Percentiles rank a stretch among this genome's conserved stretches.
Conservation (phyloP, 1,139 yeast genomes). For the Casaregolazyma lundiana region DNA sequence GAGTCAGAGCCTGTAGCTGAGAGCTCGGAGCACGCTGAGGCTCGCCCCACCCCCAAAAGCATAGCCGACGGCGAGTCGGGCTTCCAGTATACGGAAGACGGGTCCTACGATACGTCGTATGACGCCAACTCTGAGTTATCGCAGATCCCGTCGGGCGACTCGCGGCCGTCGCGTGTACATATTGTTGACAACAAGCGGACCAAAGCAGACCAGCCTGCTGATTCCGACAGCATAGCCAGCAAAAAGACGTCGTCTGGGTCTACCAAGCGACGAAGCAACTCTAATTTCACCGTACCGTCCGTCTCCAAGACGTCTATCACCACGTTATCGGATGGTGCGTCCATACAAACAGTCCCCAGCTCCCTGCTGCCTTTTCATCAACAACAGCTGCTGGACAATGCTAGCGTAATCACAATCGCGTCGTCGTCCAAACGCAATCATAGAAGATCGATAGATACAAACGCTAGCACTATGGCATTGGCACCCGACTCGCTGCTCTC, state of each 20-base stretch:
- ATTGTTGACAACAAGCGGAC: slow-evolving; percentile 18
- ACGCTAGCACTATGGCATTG: slow-evolving; percentile 37
- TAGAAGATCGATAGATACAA: slow-evolving; percentile 36
- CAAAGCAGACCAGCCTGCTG: slow-evolving; percentile 1
- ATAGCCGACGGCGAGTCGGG: slow-evolving; percentile 8
- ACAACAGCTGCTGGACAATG: slow-evolving; percentile 27
- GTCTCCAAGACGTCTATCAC: slow-evolving; percentile 29
- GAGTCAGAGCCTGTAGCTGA: neutral
- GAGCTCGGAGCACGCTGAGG: neutral
- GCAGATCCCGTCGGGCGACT: slow-evolving; percentile 6
- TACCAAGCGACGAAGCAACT: slow-evolving; percentile 27
- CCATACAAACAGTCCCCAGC: slow-evolving; percentile 19
- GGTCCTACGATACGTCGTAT: slow-evolving; percentile 6
- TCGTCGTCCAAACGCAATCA: slow-evolving; percentile 35
- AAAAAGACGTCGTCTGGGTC: slow-evolving; percentile 13
- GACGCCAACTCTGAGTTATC: slow-evolving; percentile 11
- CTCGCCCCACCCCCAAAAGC: neutral
- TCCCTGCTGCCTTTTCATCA: slow-evolving; percentile 17
- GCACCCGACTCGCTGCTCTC: slow-evolving; percentile 35
- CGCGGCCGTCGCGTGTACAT: slow-evolving; percentile 21
- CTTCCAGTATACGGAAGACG: slow-evolving; percentile 6
- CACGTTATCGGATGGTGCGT: slow-evolving; percentile 26
- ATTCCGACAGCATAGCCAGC: slow-evolving; percentile 17
- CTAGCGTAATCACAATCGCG: slow-evolving; percentile 37
- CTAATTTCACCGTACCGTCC: slow-evolving; percentile 31